Base-by-base conservation (phyloP, 805 yeast genomes). In the Spathaspora arborariae region DNA sequence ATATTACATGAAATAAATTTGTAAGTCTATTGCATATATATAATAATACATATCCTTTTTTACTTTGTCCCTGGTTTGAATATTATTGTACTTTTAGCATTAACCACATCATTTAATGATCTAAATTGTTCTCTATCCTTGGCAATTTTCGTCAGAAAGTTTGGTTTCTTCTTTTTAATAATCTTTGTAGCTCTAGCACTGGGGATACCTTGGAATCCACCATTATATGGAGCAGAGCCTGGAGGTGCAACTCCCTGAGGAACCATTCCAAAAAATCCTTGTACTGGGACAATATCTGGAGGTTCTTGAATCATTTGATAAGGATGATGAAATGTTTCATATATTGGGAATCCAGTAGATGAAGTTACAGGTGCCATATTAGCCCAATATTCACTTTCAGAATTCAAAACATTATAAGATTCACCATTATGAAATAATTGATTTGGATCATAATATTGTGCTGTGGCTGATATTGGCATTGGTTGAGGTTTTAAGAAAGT, bases 1-100 rank as follows among this genome's bases (percentile, higher is more conserved):
- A 46, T 72, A 37, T 37, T 20, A 37, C 39, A 19, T 37, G 39
- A 30, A 30, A 30, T 30, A 20, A 36, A 20, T 16, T 13, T 37
- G 11, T 16, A 18, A 15, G 11, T 34, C 37, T 34, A 19, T 20
- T 40, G 16, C 21, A 24, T 40, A 16, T 26, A 40, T 18, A 24
- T 16, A 19, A 24, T 20, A 3, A 40, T 24, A 40, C 43, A 40
- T 40, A 39, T 37, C 18, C n/a, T 7, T 37, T 15, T 37, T 13
- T 20, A 37, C 4, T 13, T 37, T 37, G 6, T 18, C 6, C 8
- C 37, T 34, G 16, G 37, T 16, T 41, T 13, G 11, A 45, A 40
- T 2, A 45, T 13, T 15, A 21, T 40, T 5, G 45, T 30, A 15
- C 6, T 37, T 26, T 40, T 45, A 3, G 48, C 27, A 41, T 35